Conservation (phyloP, 768 basidiomycete genomes). For the Crassisporium funariophilum region DNA sequence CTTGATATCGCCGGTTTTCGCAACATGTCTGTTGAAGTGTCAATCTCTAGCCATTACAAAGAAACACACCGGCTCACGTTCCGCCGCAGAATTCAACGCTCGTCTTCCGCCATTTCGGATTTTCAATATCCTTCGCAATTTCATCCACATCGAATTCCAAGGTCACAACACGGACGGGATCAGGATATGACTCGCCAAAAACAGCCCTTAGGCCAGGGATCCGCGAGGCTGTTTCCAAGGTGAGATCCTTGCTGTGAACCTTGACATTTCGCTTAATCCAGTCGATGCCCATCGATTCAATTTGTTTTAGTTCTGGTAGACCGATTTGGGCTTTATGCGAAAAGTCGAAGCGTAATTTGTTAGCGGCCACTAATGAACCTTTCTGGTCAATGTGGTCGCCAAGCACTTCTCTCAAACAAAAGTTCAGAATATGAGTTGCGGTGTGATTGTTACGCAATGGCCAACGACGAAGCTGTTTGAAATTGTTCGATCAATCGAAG, state of each 20-base stretch:
- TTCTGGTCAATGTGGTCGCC: constrained; percentile 99
- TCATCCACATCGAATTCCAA: constrained; percentile 88
- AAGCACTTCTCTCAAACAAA: constrained; percentile 84
- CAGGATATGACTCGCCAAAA: constrained; percentile 97
- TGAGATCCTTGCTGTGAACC: constrained; percentile 87
- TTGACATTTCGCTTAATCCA: constrained; percentile 91
- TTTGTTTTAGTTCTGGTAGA: constrained; percentile 74
- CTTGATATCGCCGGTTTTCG: constrained; percentile 97
- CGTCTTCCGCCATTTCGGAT: constrained; percentile 88
- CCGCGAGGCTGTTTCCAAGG: constrained; percentile 73
- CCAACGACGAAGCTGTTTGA: constrained; percentile 79
- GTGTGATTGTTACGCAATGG: constrained; percentile 98
- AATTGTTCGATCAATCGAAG: constrained; percentile 2
- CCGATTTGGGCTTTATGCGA: constrained; percentile 90
- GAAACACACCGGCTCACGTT: constrained; percentile 76
- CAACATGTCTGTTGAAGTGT: constrained; percentile 69
- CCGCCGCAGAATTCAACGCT: constrained; percentile 99
- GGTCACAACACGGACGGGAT: constrained; percentile 94
- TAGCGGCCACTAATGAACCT: constrained; percentile 94
- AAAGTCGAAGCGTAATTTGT: constrained; percentile 97
- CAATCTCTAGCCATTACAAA: constrained; percentile 1
- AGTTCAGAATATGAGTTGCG: constrained; percentile 98
- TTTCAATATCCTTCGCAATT: constrained; percentile 81
- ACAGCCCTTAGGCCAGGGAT: constrained; percentile 96
- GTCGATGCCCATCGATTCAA: constrained; percentile 80